Evolutionary conservation across 1,284 basidiomycete species (phyloP).

Genomic region (Meripilus lineatus): DNA sequence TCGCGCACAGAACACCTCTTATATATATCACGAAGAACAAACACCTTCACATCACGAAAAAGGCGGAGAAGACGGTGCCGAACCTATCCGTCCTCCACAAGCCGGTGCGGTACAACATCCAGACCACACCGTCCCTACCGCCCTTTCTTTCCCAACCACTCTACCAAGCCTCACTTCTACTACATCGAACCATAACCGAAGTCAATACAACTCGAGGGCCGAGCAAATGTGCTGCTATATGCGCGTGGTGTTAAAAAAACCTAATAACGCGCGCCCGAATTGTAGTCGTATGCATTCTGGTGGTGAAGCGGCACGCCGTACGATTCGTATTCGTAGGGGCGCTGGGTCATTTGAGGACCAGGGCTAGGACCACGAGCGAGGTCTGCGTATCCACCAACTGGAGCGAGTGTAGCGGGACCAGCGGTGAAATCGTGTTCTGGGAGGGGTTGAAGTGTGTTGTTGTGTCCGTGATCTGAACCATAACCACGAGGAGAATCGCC

Average conservation of each 20-base stretch:
- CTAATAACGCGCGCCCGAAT: constrained; percentile 21
- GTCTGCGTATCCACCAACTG: constrained; percentile 76
- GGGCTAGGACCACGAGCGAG: constrained; percentile 64
- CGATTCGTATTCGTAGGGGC: constrained; percentile 39
- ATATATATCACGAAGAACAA: too few relatives aligned
- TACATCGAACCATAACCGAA: constrained; percentile 1
- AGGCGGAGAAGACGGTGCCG: background rate
- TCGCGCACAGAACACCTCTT: too few relatives aligned
- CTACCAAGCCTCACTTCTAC: constrained; percentile 5
- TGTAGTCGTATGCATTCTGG: constrained; percentile 38
- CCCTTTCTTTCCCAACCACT: constrained; percentile 11
- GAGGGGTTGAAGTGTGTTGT: constrained; percentile 36
- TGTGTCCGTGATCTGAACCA: constrained; percentile 24
- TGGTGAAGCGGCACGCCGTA: constrained; percentile 57
- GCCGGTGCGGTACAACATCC: background rate
- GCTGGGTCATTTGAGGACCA: constrained; percentile 55
- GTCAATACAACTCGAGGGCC: too few relatives aligned
- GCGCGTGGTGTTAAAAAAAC: constrained; percentile 1
- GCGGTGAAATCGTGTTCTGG: constrained; percentile 83
- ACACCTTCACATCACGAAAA: too few relatives aligned
- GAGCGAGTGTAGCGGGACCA: constrained; percentile 46
- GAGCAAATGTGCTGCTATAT: too few relatives aligned
- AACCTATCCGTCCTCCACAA: constrained; percentile 5
- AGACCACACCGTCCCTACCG: background rate
- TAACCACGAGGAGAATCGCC: constrained; percentile 26